Base-by-base conservation (phyloP, 2,329 filamentous ascomycete species). In the Phialophora verrucosa region DNA sequence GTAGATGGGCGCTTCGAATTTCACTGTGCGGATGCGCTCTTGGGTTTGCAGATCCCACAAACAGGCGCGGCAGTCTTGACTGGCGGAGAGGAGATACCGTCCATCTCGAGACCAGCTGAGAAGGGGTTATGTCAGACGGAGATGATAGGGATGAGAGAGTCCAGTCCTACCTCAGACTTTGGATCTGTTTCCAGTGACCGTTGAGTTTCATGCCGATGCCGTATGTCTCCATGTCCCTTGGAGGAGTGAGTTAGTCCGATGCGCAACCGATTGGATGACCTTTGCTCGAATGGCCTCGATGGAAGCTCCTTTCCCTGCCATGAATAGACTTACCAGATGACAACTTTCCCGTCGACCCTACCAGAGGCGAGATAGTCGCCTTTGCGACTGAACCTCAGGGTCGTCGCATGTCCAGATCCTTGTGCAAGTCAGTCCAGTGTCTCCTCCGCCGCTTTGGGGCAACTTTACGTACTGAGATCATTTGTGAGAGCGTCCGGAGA, bases 301-400 rank as follows among this genome's bases (percentile, higher is more conserved):
- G 8, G 14, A 44, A n/a, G 6, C n/a, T n/a, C 38, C 14, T n/a
- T n/a, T n/a, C 7, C 17, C 38, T 1, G 17, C 14, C 38, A 44
- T n/a, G 38, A 20, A 1, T 44, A 44, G 49, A 51, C 49, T 27
- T 60, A 73, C 71, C 72, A 99, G 55, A 99, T 91, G 63, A 96
- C 92, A 49, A 99, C 91, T 4, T 92, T 95, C 72, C 95, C 95
- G 80, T 99, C 95, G 69, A 87, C 91, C 76, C 95, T 90, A 70
- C 95, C 95, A 32, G 93, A 96, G 53, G 95, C 95, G 70, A 99
- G 88, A 74, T 95, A 93, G 79, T 99, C 94, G 78, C 95, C 95
- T 76, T 90, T 91, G 76, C 93, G 91, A 76, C 94, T 97, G 85
- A 99, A 99, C 71, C 94, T 92, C 66, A 89, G 82, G 74, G 85